phyloP scores from a whole-genome alignment of 1,284 basidiomycete species.

The Leccinum colubrinum region DNA sequence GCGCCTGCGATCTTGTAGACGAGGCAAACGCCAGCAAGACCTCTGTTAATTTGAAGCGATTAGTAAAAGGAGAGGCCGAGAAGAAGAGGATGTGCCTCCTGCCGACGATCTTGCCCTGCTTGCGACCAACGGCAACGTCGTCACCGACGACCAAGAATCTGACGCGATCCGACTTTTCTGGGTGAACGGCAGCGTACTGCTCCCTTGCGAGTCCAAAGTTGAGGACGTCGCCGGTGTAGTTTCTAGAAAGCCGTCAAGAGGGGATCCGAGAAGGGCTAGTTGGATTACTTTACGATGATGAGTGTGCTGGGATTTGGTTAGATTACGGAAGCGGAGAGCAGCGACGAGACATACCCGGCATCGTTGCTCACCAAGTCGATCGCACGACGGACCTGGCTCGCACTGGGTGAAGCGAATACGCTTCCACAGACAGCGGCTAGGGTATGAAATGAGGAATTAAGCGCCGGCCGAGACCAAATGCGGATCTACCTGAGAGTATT shows the following conservation, averaged over 20 bases:
- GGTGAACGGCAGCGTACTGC: constrained; percentile 71
- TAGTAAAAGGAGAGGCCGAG: not conserved
- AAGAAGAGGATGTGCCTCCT: constrained; percentile 52
- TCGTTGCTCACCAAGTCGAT: constrained; percentile 79
- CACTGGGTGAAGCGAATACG: constrained; percentile 61
- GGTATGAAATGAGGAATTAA: not conserved
- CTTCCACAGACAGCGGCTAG: constrained; percentile 84
- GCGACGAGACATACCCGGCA: constrained; percentile 57
- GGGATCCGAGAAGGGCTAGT: not conserved
- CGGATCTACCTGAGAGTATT: constrained; percentile 63
- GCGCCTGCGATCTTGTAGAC: constrained; percentile 93
- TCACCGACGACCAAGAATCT: constrained; percentile 88
- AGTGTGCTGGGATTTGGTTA: constrained; percentile 52
- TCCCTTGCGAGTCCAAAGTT: constrained; percentile 94
- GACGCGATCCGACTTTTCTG: constrained; percentile 64
- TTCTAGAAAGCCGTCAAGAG: constrained; percentile 41
- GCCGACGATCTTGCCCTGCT: constrained; percentile 80
- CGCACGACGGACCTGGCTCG: constrained; percentile 76
- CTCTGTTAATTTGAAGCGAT: constrained; percentile 41
- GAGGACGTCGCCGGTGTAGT: constrained; percentile 88
- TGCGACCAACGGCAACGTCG: constrained; percentile 84
- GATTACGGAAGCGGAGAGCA: constrained; percentile 1
- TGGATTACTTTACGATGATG: constrained; percentile 77
- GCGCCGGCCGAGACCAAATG: not conserved
- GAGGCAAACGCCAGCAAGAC: constrained; percentile 85